These are phyloP conservation scores for Tephrocybe sp. DNA, from an alignment of 768 basidiomycete genomes.

Conservation along the genomic window DNA sequence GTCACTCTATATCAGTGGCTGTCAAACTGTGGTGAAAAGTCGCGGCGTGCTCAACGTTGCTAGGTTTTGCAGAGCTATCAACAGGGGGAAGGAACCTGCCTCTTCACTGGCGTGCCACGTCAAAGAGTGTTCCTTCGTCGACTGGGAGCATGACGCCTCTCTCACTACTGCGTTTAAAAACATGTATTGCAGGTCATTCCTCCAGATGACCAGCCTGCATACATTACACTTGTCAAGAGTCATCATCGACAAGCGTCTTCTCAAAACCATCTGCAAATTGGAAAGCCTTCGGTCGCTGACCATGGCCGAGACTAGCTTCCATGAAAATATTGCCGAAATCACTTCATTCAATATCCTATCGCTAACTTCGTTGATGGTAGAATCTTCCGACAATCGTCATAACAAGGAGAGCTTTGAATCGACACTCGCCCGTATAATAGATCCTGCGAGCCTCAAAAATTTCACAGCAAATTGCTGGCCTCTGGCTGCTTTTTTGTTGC, in stretches of 20 bases:
- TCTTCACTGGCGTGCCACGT: constrained; percentile 29
- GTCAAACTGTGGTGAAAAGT: not conserved
- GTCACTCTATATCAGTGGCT: constrained; percentile 24
- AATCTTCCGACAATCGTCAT: not conserved
- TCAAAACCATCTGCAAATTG: constrained; percentile 14
- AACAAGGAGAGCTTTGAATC: not conserved
- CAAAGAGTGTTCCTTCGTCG: constrained; percentile 21
- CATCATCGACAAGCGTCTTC: constrained; percentile 3
- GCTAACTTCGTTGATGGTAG: constrained; percentile 3
- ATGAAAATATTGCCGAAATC: not conserved
- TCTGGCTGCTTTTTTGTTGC: constrained; percentile 1
- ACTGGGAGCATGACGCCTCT: constrained; percentile 3
- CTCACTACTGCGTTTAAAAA: constrained; percentile 8
- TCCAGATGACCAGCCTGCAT: constrained; percentile 17
- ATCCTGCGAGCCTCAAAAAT: not conserved
- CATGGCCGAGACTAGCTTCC: not conserved
- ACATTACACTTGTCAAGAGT: constrained; percentile 1
- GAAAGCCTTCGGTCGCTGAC: constrained; percentile 5
- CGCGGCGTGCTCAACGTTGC: constrained; percentile 2
- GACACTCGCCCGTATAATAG: not conserved
- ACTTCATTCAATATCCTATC: not conserved
- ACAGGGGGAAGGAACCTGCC: constrained; percentile 25
- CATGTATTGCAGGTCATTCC: constrained; percentile 16
- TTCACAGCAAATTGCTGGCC: not conserved
- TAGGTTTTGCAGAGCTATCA: constrained; percentile 27